Conservation (phyloP, 352 stramenopile genomes). For the Aphanomyces astaci region DNA sequence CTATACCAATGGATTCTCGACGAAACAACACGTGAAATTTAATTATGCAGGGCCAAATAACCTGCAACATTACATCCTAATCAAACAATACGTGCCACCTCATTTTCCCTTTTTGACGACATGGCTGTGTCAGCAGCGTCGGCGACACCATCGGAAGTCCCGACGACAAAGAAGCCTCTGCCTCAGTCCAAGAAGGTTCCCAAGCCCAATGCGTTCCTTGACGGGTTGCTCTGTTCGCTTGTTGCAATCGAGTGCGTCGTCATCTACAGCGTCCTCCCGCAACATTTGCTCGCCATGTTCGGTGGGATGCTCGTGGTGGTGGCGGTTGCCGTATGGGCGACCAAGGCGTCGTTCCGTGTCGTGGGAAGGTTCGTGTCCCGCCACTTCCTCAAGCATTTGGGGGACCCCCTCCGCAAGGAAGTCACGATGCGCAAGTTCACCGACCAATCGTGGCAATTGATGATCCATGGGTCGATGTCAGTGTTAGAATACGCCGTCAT, state of each 20-base stretch:
- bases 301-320: conserved; percentile 53
- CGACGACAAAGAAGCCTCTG: neutral
- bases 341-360: conserved; percentile 55
- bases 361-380: conserved; percentile 64
- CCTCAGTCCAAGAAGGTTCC: conserved; percentile 29
- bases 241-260: neutral
- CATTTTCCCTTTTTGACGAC: neutral
- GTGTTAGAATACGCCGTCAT: conserved; percentile 79
- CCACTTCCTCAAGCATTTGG: conserved; percentile 68
- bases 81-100: too few relatives aligned
- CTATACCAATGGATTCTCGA: too few relatives aligned
- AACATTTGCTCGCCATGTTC: conserved; percentile 64
- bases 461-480: conserved; percentile 76
- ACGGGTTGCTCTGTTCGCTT: conserved; percentile 32
- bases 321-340: conserved; percentile 59
- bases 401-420: conserved; percentile 70
- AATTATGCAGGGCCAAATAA: too few relatives aligned
- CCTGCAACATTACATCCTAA: neutral
- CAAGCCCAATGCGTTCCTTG: conserved; percentile 58
- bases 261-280: conserved; percentile 28
- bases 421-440: conserved; percentile 85
- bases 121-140: neutral
- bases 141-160: neutral
- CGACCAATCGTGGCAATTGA: conserved; percentile 83
- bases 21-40: neutral